Conservation (phyloP, 192 early-diverging fungal species). For the Coemansia sp. region DNA sequence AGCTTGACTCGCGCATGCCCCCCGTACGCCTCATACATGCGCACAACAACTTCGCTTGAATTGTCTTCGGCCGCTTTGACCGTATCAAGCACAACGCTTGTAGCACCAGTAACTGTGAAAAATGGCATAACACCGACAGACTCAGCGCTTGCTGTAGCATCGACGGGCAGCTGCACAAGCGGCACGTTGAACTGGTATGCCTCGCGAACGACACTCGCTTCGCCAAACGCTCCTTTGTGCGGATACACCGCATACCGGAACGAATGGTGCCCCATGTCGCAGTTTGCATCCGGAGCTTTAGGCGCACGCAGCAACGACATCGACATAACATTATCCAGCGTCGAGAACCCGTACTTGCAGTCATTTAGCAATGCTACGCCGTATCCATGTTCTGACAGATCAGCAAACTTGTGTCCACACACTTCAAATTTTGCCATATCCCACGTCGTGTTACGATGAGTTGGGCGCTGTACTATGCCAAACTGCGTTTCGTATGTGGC, state of each 20-base stretch:
- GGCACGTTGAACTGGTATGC: conserved; percentile 92
- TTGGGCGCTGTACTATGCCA: conserved; percentile 87
- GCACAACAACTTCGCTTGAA: conserved; percentile 66
- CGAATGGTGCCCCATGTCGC: conserved; percentile 68
- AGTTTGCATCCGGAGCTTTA: conserved; percentile 66
- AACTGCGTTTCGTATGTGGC: conserved; percentile 97
- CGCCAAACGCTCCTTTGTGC: conserved; percentile 77
- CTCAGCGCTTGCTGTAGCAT: conserved; percentile 1
- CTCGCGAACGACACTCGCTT: conserved; percentile 81
- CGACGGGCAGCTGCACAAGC: conserved; percentile 53
- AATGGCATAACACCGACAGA: conserved; percentile 8
- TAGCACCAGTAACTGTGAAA: conserved; percentile 23
- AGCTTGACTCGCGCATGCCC: conserved; percentile 56
- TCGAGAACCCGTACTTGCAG: conserved; percentile 94
- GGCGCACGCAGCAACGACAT: conserved; percentile 87
- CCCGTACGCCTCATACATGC: conserved; percentile 91
- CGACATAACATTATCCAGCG: conserved; percentile 75
- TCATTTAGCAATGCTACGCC: conserved; percentile 94
- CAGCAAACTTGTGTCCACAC: conserved; percentile 95
- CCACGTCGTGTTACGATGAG: conserved; percentile 94
- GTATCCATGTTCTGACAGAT: conserved; percentile 93
- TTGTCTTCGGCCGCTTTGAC: conserved; percentile 86
- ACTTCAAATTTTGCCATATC: conserved; percentile 92
- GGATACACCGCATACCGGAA: conserved; percentile 92
- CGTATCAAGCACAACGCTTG: conserved; percentile 88